Evolutionary conservation across 805 yeast genomes (phyloP), one percentile per base, ranked within the genome.

Genomic region (Isabelozyma gotoi): DNA sequence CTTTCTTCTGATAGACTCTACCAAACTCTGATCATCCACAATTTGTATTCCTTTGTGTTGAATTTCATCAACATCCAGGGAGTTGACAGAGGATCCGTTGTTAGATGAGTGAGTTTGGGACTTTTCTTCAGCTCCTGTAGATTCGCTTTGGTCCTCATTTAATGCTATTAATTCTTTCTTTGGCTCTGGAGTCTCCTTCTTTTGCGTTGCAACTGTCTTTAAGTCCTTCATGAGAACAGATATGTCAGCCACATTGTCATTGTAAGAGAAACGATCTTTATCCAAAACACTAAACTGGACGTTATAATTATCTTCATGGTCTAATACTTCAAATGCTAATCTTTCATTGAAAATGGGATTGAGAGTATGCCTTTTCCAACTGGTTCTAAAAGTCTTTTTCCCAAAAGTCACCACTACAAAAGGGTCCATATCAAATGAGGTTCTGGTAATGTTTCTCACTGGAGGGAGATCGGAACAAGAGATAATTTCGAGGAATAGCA

Each of bases 401-500:
- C 97, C 97, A 62, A 92, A 89, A 0, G 96, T 83, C 1, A 89
- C 84, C 15, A 92, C 89, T 2, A 92, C 92, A 66, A 92, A 94
- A 2, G 98, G 98, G 59, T 94, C 99, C 95, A 94, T 88, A 62
- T 90, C 96, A 57, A 86, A 92, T 1, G 91, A 84, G 17, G 88
- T 80, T 7, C 90, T 71, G 0, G 87, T 81, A 12, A 87, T 67
- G 50, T 85, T 84, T 33, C 77, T 76, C 42, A 84, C 73, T 0
- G 95, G 88, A 1, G 99, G 99, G 31, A 92, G 68, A 44, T 84
- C 89, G 2, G 79, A 67, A 7, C 92, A 89, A 1, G 85, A 78
- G 3, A 80, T 76, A 16, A 92, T 79, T 49, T 91, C 96, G 29
- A 92, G 57, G 53, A 85, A 88, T 3, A 87, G 63, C 6, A 91